Evolutionary conservation across 306 rosid species (phyloP).

Genomic region (Alnus glutinosa): DNA sequence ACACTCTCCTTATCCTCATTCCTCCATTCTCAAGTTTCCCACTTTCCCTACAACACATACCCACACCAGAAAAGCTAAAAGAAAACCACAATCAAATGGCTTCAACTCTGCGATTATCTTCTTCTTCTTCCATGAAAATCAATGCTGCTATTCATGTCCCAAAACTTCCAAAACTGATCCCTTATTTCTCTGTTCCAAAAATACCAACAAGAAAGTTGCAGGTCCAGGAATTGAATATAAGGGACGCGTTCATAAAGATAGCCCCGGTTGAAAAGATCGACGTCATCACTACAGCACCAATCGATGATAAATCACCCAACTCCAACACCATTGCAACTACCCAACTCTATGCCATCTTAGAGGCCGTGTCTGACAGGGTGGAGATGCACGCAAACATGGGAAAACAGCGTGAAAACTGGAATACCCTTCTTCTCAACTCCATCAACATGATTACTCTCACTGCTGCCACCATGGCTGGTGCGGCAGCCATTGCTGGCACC

Average conservation of each 20-base stretch:
- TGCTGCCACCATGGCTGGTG: slow-evolving; percentile 59
- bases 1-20: not conserved
- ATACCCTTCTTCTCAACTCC: slow-evolving; percentile 60
- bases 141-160: slow-evolving; percentile 59
- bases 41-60: not conserved
- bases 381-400: slow-evolving; percentile 72
- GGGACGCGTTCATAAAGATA: slow-evolving; percentile 34
- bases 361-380: slow-evolving; percentile 54
- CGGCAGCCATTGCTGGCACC: slow-evolving; percentile 27
- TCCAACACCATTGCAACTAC: not conserved
- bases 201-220: slow-evolving; percentile 39
- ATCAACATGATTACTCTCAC: slow-evolving; percentile 77
- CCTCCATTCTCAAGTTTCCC: not conserved
- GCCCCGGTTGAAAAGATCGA: slow-evolving; percentile 16
- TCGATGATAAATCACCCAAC: slow-evolving; percentile 1
- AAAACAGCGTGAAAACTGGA: slow-evolving; percentile 73
- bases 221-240: slow-evolving; percentile 33
- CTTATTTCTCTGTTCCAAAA: slow-evolving; percentile 23
- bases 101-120: slow-evolving; percentile 31
- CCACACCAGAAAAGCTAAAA: not conserved
- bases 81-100: slow-evolving; percentile 21
- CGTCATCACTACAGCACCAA: not conserved
- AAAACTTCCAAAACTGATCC: slow-evolving; percentile 39
- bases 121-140: slow-evolving; percentile 32
- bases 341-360: slow-evolving; percentile 54